These are phyloP conservation scores for Paecilomyces formosus DNA, from an alignment of 2,329 filamentous ascomycete species.

Conservation along the genomic window DNA sequence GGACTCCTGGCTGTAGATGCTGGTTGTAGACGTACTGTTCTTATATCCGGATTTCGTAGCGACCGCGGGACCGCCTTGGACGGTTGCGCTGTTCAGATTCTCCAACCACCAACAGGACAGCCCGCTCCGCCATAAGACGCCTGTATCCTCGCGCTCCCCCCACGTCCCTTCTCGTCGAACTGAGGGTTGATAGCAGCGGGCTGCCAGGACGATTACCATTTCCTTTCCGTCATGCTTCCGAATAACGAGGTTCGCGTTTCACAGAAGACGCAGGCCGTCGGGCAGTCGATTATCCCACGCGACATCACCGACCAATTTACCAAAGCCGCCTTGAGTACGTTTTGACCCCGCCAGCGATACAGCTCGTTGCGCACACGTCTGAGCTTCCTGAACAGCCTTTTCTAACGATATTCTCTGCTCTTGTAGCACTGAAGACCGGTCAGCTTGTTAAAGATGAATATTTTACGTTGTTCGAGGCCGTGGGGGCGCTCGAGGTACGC, in stretches of 20 bases:
- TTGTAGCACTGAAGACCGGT: constrained; percentile 64
- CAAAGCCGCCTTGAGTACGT: constrained; percentile 44
- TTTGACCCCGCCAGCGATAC: neutral
- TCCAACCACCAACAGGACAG: neutral
- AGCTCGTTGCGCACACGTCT: neutral
- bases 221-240: constrained; percentile 21
- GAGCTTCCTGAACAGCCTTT: neutral
- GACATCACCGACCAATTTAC: constrained; percentile 53
- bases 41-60: neutral
- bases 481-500: constrained; percentile 61
- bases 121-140: neutral
- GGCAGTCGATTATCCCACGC: constrained; percentile 32
- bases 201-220: neutral
- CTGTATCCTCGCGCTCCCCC: neutral
- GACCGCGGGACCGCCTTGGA: neutral
- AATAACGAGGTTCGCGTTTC: constrained; percentile 24
- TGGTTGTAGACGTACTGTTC: neutral
- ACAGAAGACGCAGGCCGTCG: constrained; percentile 21
- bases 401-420: constrained; percentile 3
- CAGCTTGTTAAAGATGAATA: constrained; percentile 87
- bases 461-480: constrained; percentile 91
- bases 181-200: constrained; percentile 1
- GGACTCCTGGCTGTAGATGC: neutral
- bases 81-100: neutral
- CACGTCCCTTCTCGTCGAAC: neutral